A percentile compares a stretch with the other conserved stretches of the same genome.
These are phyloP conservation scores for Corymbia citriodora DNA, from an alignment of 441 rosid genomes.

Conservation along the genomic window DNA sequence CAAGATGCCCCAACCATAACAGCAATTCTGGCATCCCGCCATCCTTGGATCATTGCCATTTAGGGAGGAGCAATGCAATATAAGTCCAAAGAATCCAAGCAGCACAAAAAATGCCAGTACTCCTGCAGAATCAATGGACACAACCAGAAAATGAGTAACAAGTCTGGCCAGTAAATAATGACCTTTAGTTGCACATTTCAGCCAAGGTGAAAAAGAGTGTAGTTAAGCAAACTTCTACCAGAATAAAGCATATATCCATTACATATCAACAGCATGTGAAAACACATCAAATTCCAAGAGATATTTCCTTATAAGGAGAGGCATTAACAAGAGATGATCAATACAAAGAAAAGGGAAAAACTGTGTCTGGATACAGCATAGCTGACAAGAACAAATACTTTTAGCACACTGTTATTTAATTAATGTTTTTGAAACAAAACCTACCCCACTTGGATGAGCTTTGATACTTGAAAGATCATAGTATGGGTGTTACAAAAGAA, in stretches of 20 bases:
- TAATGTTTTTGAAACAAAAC: neutral
- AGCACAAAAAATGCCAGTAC: slow-evolving; percentile 90
- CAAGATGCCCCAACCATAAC: slow-evolving; percentile 95
- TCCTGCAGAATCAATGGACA: slow-evolving; percentile 32
- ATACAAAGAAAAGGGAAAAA: neutral
- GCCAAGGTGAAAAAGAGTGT: neutral
- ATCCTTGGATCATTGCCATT: slow-evolving; percentile 79
- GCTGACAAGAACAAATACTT: neutral
- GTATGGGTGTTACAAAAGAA: neutral
- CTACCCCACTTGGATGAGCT: neutral
- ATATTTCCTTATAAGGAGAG: neutral
- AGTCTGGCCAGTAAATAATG: neutral
- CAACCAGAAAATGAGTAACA: neutral
- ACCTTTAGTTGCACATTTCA: neutral
- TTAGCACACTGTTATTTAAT: neutral
- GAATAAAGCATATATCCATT: neutral
- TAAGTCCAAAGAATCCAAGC: slow-evolving; percentile 84
- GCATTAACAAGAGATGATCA: neutral
- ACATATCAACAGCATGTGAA: neutral
- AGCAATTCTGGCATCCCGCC: slow-evolving; percentile 97
- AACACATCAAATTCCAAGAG: neutral
- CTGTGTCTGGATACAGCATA: neutral
- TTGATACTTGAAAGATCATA: neutral
- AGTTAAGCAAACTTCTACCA: neutral
- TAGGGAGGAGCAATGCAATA: slow-evolving; percentile 79